phyloP scores from a whole-genome alignment of 163 green algal genomes.

The Chlorella variabilis region DNA sequence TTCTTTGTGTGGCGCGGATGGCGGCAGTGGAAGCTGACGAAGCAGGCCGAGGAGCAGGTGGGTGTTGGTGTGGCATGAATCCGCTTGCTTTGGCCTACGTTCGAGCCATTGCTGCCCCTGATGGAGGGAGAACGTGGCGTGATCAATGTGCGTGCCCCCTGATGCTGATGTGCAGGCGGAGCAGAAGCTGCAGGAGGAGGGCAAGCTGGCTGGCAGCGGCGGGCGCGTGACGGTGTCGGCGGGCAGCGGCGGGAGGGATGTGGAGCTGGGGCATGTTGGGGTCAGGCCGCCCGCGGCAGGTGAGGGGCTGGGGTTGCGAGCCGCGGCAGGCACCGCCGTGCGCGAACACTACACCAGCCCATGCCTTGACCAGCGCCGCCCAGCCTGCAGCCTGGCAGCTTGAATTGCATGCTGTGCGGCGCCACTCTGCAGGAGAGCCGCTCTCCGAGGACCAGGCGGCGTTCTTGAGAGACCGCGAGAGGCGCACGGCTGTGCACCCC shows the following conservation, averaged over 20 bases:
- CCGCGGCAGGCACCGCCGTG: too few species aligned
- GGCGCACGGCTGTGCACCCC: constrained; percentile 1
- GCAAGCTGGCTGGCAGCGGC: not conserved
- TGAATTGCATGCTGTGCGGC: too few species aligned
- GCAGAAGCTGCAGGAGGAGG: not conserved
- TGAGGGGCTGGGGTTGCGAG: not conserved
- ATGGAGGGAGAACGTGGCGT: too few species aligned
- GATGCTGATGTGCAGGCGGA: not conserved
- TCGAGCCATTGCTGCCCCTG: not conserved
- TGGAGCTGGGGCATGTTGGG: not conserved
- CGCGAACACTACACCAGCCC: too few species aligned
- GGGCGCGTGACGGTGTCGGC: not conserved
- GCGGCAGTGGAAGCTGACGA: constrained; percentile 21
- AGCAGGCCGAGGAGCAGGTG: not conserved
- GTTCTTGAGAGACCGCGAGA: not conserved
- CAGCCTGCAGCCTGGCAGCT: too few species aligned
- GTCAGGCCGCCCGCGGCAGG: not conserved
- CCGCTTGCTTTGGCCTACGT: too few species aligned
- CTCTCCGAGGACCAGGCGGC: not conserved
- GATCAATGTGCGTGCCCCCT: not conserved
- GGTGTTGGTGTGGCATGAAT: too few species aligned
- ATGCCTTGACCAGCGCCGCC: too few species aligned
- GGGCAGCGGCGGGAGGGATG: not conserved
- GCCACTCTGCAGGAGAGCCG: not conserved
- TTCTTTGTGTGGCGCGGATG: constrained; percentile 30